Base-by-base conservation (phyloP, 2,329 filamentous ascomycete genomes). In the Aschersonia sp. region DNA sequence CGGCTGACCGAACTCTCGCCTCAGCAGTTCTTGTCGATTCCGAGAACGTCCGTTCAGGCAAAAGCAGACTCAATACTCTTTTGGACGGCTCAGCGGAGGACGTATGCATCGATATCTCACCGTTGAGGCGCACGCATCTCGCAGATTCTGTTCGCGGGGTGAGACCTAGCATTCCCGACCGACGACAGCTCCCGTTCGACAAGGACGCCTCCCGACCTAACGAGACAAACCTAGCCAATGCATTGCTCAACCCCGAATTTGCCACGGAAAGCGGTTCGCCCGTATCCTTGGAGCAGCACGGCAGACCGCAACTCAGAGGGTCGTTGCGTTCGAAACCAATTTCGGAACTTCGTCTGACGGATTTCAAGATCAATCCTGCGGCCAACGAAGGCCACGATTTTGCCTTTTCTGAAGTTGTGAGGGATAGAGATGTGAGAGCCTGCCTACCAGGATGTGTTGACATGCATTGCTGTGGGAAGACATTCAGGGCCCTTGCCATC, bases 291-390 rank as follows among this genome's bases (percentile, higher is more conserved):
- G 22, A 22, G 22, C 22, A 22, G 22, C 8, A 22, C 22, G n/a
- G 6, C 37, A 47, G 31, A 32, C 35, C 14, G 39, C 44, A 39
- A 43, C 9, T 9, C 31, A 9, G 7, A 10, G 39, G 45, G 10
- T 68, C 69, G 1, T 70, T 85, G 12, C 78, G 87, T 45, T 61
- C 70, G 8, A 77, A 73, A 46, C 74, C 79, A 1, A 53, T 79
- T 4, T 64, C 70, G 0, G 67, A 73, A 35, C 71, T 94, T 10
- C 67, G 67, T 11, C 67, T 83, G 1, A 75, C 78, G 10, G 83
- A 94, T 63, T 96, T 95, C 69, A 90, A 83, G 60, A 70, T 92
- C 55, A 94, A 95, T 53, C 81, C 86, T 0, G 67, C 69, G 5
- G 74, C 71, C 54, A 90, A 89, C 53, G 73, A 83, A 42, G 85